phyloP scores from a whole-genome alignment of 176 grass and related monocot genomes.

The Paspalum vaginatum region DNA sequence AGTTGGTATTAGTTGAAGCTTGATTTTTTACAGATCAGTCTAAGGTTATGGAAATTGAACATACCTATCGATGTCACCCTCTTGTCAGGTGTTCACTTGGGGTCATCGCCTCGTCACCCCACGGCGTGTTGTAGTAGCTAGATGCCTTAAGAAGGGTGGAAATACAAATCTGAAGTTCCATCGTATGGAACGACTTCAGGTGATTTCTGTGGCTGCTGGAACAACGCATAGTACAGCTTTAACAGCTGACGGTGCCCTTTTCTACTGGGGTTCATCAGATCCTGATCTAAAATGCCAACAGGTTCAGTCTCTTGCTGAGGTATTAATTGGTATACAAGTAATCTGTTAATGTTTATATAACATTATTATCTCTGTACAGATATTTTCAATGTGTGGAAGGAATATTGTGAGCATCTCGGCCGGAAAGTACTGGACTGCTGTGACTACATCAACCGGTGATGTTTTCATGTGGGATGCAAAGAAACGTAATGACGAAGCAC shows the following conservation, averaged over 20 bases:
- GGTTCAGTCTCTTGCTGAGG: constrained; percentile 52
- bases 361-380: constrained; percentile 46
- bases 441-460: constrained; percentile 85
- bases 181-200: constrained; percentile 83
- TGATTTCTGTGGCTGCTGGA: constrained; percentile 86
- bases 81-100: constrained; percentile 89
- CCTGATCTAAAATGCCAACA: constrained; percentile 95
- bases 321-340: constrained; percentile 31
- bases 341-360: constrained; percentile 22
- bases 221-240: constrained; percentile 77
- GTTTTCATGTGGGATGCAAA: constrained; percentile 99
- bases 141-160: constrained; percentile 87
- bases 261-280: constrained; percentile 95
- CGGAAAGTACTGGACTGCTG: constrained; percentile 94
- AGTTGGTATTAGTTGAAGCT: constrained; percentile 26
- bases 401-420: constrained; percentile 82
- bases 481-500: constrained; percentile 71
- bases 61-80: constrained; percentile 2
- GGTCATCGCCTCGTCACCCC: constrained; percentile 95
- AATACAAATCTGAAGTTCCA: constrained; percentile 95
- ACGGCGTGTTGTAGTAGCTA: constrained; percentile 77
- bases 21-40: constrained; percentile 22
- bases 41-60: constrained; percentile 32
- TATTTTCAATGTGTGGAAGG: constrained; percentile 80
- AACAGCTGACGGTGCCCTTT: constrained; percentile 87